Base-by-base conservation (phyloP, 352 stramenopile species). In the Globisporangium irregulare region DNA sequence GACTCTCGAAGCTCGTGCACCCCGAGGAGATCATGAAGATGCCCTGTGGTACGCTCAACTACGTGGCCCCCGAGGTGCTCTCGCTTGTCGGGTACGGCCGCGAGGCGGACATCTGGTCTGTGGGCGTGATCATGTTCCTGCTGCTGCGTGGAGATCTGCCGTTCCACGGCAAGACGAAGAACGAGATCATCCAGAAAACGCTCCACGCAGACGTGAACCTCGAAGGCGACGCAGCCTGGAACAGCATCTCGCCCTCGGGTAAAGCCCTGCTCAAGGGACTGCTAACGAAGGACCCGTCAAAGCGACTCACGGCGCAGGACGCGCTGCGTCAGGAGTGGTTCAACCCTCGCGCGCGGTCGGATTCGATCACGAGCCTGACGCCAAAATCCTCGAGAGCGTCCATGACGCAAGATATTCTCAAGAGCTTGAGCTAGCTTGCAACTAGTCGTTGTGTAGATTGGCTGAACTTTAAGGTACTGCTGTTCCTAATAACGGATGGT, bases 111-210 rank as follows among this genome's bases (percentile, higher is more conserved):
- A 93, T 98, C 20, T 98, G 93, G 93, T 96, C 83, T 6, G 71
- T 98, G 14, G 93, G 94, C 20, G 93, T 98, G 15, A 97, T 98
- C 64, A 91, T 98, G 84, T 98, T 93, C 69, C 70, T 98, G 29
- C 69, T 98, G 18, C 71, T 98, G 38, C 81, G 91, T 27, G 92
- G 92, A 5, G 78, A 93, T 14, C 80, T 98, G 58, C 94, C 94
- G 1, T 98, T 98, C 75, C 91, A 97, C 59, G 90, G 88, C 38
- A 95, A 97, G 56, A 86, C 80, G 56, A 95, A 97, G 67, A 89
- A 92, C 29, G 92, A 98, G 53, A 95, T 98, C 55, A 97, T 98
- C 55, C 87, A 97, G 64, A 94, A 95, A 62, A 98, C 91, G 1
- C 70, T 98, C 12, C 83, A 97, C 15, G 87, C 79, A 12, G 82